These are phyloP conservation scores for Apodospora peruviana DNA, from an alignment of 495 filamentous ascomycete species.

Conservation along the genomic window DNA sequence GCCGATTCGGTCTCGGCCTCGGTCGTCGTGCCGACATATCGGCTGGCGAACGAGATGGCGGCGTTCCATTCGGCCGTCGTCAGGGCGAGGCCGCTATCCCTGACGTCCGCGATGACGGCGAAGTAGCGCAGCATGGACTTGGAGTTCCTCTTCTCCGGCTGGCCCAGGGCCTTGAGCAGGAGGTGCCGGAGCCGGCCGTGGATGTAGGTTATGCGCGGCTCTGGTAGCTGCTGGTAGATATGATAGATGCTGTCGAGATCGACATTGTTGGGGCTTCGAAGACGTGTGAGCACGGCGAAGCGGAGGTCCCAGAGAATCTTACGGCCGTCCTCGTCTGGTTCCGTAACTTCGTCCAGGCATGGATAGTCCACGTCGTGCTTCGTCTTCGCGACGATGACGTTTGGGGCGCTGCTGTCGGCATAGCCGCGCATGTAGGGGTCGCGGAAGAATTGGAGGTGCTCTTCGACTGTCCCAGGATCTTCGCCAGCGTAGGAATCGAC, in stretches of 20 bases:
- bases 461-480: slow-evolving; percentile 33
- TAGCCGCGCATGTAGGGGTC: slow-evolving; percentile 46
- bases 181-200: slow-evolving; percentile 49
- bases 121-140: slow-evolving; percentile 74
- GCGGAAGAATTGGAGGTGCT: slow-evolving; percentile 37
- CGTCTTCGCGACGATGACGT: slow-evolving; percentile 38
- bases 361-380: slow-evolving; percentile 41
- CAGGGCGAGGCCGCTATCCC: slow-evolving; percentile 57
- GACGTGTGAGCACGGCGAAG: slow-evolving; percentile 23
- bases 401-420: slow-evolving; percentile 35
- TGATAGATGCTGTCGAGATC: slow-evolving; percentile 39
- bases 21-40: slow-evolving; percentile 58
- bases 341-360: slow-evolving; percentile 25
- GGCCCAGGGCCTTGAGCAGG: slow-evolving; percentile 65
- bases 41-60: slow-evolving; percentile 72
- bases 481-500: slow-evolving; percentile 42
- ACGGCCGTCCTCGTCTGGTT: slow-evolving; percentile 15
- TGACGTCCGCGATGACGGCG: slow-evolving; percentile 76
- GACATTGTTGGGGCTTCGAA: slow-evolving; percentile 23
- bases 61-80: slow-evolving; percentile 69
- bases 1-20: slow-evolving; percentile 63
- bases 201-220: slow-evolving; percentile 64
- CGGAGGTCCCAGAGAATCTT: slow-evolving; percentile 27
- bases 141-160: slow-evolving; percentile 50
- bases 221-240: slow-evolving; percentile 36